A percentile compares a stretch with the other conserved stretches of the same genome.
phyloP scores from a whole-genome alignment of 495 filamentous ascomycete species.

The Penicillium nucicola region DNA sequence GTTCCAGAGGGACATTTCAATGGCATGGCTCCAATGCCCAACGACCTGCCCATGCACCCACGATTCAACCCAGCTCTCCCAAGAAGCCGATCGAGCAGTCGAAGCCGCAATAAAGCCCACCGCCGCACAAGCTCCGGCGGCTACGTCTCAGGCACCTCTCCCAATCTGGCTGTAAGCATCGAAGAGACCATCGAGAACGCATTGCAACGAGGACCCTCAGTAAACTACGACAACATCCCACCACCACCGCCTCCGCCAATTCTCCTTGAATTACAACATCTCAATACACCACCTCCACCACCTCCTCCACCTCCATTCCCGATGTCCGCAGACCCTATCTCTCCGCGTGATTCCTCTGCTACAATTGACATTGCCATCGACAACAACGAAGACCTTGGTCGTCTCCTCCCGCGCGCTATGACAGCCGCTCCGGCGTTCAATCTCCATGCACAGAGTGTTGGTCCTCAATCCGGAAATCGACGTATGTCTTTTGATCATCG shows the following conservation, averaged over 20 bases:
- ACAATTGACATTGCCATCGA: constrained; percentile 77
- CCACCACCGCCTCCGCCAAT: constrained; percentile 62
- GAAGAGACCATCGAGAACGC: constrained; percentile 57
- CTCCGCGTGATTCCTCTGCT: constrained; percentile 47
- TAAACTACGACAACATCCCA: constrained; percentile 57
- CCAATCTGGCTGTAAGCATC: constrained; percentile 52
- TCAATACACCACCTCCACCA: constrained; percentile 64
- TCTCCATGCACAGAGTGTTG: constrained; percentile 14
- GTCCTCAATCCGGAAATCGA: constrained; percentile 16
- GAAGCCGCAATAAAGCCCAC: constrained; percentile 37
- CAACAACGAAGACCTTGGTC: constrained; percentile 47
- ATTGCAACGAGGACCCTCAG: constrained; percentile 35
- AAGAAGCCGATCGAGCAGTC: constrained; percentile 45
- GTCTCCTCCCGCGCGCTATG: constrained; percentile 38
- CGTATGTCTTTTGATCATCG: constrained; percentile 55
- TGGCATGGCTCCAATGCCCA: constrained; percentile 33
- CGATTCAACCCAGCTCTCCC: constrained; percentile 54
- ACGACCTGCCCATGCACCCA: constrained; percentile 53
- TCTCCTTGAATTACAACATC: constrained; percentile 81
- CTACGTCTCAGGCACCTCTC: constrained; percentile 30
- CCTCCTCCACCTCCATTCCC: constrained; percentile 53
- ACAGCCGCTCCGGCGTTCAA: constrained; percentile 34
- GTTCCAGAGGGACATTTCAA: constrained; percentile 54
- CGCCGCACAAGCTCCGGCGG: constrained; percentile 30
- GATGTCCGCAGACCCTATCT: constrained; percentile 19